Conservation (phyloP, 345 rosid genomes). For the Lepidium sativum region DNA sequence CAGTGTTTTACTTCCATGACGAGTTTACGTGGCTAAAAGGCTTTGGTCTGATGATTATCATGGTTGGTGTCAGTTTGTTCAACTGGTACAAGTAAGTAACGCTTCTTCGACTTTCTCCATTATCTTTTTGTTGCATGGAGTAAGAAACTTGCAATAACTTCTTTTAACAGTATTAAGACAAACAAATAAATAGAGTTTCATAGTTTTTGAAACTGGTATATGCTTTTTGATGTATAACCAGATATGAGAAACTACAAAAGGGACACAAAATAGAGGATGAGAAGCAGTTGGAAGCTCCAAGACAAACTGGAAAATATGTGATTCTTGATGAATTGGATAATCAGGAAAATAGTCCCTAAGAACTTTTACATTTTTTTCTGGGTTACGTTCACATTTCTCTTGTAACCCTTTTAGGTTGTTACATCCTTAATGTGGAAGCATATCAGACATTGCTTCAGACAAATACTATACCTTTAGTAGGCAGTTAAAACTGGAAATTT, state of each 20-base stretch:
- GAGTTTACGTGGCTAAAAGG: conserved; percentile 96
- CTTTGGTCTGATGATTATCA: conserved; percentile 68
- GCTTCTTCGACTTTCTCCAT: neutral
- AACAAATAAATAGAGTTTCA: neutral
- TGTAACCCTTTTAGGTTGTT: neutral
- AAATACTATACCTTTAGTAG: neutral
- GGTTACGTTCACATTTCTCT: neutral
- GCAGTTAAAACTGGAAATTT: conserved; percentile 1
- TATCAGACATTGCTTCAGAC: neutral
- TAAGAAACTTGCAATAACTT: no score
- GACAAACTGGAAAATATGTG: conserved; percentile 57
- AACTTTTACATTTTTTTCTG: neutral
- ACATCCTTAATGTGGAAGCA: neutral
- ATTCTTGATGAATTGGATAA: conserved; percentile 86
- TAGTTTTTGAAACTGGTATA: neutral
- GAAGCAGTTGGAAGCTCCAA: conserved; percentile 12
- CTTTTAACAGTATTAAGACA: no score
- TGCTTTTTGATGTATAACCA: conserved; percentile 20
- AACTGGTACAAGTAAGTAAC: conserved; percentile 97
- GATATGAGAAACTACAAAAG: conserved; percentile 63
- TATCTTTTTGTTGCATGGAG: neutral
- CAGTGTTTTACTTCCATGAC: conserved; percentile 93
- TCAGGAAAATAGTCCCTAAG: conserved; percentile 40
- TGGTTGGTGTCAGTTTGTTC: conserved; percentile 87
- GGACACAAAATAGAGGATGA: conserved; percentile 36